Conservation (phyloP, 2,329 filamentous ascomycete species). For the Ophiostoma himal-ulmi region DNA sequence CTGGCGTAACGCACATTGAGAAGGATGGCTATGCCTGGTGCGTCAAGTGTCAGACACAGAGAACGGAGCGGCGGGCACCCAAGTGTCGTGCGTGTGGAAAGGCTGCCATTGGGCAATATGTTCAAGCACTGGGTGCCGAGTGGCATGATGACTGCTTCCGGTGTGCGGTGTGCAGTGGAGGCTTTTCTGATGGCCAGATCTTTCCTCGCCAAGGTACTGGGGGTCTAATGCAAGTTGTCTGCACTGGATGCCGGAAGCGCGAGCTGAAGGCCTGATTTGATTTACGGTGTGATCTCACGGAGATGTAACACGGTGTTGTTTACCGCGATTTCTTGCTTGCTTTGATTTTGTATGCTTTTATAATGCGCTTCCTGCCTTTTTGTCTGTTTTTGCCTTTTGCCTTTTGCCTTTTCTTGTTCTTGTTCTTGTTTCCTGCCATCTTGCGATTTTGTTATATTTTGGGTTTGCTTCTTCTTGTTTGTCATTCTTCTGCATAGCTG, state of each 20-base stretch:
- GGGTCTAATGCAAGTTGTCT: conserved; percentile 49
- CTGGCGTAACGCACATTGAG: conserved; percentile 68
- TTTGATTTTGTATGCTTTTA: background rate
- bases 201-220: conserved; percentile 51
- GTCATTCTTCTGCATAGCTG: conserved; percentile 8
- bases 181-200: conserved; percentile 60
- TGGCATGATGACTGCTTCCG: conserved; percentile 93
- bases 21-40: conserved; percentile 99
- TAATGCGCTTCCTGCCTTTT: background rate
- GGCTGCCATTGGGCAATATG: conserved; percentile 82
- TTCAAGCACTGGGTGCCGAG: conserved; percentile 81
- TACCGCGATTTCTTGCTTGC: background rate
- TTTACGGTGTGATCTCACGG: background rate
- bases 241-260: conserved; percentile 54
- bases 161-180: conserved; percentile 58
- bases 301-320: background rate
- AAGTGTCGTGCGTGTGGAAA: conserved; percentile 82
- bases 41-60: conserved; percentile 82
- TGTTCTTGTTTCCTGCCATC: background rate
- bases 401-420: conserved; percentile 2
- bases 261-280: conserved; percentile 49
- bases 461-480: background rate
- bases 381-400: background rate
- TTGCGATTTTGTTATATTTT: background rate
- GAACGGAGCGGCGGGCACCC: conserved; percentile 79